Base-by-base conservation (phyloP, 495 filamentous ascomycete species). In the Aspergillus bridgeri region DNA sequence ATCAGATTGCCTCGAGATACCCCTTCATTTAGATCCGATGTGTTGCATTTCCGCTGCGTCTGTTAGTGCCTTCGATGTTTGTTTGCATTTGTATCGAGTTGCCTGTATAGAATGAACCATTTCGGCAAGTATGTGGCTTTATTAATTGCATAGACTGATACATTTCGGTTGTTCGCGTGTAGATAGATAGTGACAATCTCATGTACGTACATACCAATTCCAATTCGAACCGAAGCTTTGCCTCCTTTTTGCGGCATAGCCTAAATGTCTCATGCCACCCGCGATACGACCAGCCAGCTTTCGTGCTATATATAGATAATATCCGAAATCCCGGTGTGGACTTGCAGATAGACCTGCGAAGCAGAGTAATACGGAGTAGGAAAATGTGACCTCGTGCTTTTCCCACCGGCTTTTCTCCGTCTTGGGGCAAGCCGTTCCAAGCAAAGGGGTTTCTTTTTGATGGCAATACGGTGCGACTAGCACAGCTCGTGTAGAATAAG, bases 361-460 rank as follows among this genome's bases (percentile, higher is more conserved):
- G 25, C 25, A 27, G 25, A 27, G 25, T 27, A 27, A 27, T 27
- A 27, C 25, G 25, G 7, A 27, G 25, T 27, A 4, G 25, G 83
- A 86, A 1, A 79, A 82, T 48, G 84, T 75, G 57, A 87, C 74
- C 65, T 79, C 81, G 60, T 82, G 70, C 66, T 88, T 79, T 23
- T 84, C 84, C 3, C 69, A 67, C 54, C 51, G 23, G 42, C 25
- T 27, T 27, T 49, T 58, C 19, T 69, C 66, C 83, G 88, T 89
- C 45, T 78, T 57, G 62, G 86, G 85, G 23, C 25, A 27, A 27
- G 25, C 7, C 25, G 3, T 7, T 7, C 25, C 25, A 27, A 27
- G 7, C 25, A 27, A 27, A 27, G 25, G 25, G 25, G 25, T 7
- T 27, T 27, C 25, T 27, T 27, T 7, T 3, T 7, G 25, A 27